These are phyloP conservation scores for Cutaneotrichosporon cutaneum DNA, from an alignment of 1,284 basidiomycete species.

Conservation along the genomic window DNA sequence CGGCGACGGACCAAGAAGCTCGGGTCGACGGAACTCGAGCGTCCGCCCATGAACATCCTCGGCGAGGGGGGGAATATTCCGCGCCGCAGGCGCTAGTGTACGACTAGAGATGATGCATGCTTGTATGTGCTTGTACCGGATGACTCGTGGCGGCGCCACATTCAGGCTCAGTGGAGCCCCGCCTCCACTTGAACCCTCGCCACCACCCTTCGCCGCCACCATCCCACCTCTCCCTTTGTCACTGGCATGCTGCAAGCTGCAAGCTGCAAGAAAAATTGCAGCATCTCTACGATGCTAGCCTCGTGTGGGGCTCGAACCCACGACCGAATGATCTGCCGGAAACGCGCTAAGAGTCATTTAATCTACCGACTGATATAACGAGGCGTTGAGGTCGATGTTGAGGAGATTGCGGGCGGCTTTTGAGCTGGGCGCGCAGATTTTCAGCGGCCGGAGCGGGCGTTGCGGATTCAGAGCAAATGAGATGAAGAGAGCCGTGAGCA, in stretches of 20 bases:
- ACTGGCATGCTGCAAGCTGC: background rate
- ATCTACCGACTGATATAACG: slow-evolving; percentile 8
- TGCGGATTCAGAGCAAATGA: no score
- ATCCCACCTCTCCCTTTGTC: background rate
- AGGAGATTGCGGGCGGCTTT: no score
- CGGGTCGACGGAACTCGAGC: slow-evolving; percentile 11
- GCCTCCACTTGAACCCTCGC: no score
- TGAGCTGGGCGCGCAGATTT: background rate
- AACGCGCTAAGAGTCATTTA: slow-evolving; percentile 3
- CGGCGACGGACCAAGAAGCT: slow-evolving; percentile 7
- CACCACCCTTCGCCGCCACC: no score
- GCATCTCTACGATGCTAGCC: background rate
- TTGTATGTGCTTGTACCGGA: background rate
- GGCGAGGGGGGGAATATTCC: slow-evolving; percentile 32
- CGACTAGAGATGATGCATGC: background rate
- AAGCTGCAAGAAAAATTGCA: background rate
- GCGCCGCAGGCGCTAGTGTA: background rate
- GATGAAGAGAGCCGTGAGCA: no score
- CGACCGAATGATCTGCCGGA: slow-evolving; percentile 13
- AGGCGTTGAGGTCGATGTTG: background rate
- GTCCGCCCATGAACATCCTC: slow-evolving; percentile 21
- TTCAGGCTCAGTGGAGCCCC: no score
- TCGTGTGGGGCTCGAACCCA: slow-evolving; percentile 18
- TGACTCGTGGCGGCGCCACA: no score
- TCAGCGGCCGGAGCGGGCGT: background rate